These are phyloP conservation scores for Cryptococcus wingfieldii DNA, from an alignment of 1,284 basidiomycete genomes.

Conservation along the genomic window DNA sequence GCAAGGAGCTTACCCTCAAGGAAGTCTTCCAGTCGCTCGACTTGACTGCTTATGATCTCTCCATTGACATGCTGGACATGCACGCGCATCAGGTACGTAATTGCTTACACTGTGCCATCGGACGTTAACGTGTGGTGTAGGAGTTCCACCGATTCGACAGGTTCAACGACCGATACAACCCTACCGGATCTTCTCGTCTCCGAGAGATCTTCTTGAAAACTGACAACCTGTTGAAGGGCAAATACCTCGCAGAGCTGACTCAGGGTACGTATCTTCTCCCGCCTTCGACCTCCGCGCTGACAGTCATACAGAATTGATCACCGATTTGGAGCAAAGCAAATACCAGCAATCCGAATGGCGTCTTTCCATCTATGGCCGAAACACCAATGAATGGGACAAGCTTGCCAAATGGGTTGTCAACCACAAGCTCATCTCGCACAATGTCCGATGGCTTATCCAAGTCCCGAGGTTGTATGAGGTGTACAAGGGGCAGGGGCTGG, in stretches of 20 bases:
- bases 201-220: constrained; percentile 99
- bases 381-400: constrained; percentile 88
- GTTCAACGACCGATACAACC: constrained; percentile 62
- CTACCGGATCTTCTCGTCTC: constrained; percentile 78
- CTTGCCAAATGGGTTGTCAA: constrained; percentile 94
- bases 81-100: constrained; percentile 77
- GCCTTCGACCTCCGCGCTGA: neutral
- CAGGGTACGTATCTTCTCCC: constrained; percentile 56
- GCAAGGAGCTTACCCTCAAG: constrained; percentile 77
- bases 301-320: constrained; percentile 73
- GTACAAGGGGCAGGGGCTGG: constrained; percentile 83
- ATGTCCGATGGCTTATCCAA: constrained; percentile 97
- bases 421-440: constrained; percentile 91
- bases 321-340: constrained; percentile 94
- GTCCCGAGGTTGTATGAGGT: constrained; percentile 93
- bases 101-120: neutral
- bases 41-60: constrained; percentile 93
- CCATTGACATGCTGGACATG: constrained; percentile 99
- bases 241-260: constrained; percentile 92
- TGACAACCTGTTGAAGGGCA: constrained; percentile 86
- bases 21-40: constrained; percentile 95
- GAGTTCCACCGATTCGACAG: constrained; percentile 96
- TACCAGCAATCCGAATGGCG: constrained; percentile 99
- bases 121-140: constrained; percentile 9
- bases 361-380: constrained; percentile 86